Percentiles rank a stretch among this genome's conserved stretches.
These are phyloP conservation scores for Salix dunnii DNA, from an alignment of 345 rosid species.

Conservation along the genomic window DNA sequence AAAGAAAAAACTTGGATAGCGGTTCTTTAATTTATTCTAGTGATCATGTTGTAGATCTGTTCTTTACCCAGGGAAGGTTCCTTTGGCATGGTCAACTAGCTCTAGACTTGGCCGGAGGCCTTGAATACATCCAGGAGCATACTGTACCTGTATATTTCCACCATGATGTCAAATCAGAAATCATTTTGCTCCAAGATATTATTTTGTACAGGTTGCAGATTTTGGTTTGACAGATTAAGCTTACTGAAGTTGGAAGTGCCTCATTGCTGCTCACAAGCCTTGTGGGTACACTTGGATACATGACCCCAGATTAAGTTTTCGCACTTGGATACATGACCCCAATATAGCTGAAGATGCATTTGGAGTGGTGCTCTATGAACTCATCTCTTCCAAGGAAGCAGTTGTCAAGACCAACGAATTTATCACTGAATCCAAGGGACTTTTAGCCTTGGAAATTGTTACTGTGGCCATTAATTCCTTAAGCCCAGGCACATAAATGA, in stretches of 20 bases:
- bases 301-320: too few species aligned
- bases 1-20: too few species aligned
- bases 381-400: too few species aligned
- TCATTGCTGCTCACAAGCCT: conserved; percentile 67
- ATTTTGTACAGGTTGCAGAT: conserved; percentile 73
- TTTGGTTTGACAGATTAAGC: conserved; percentile 86
- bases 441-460: too few species aligned
- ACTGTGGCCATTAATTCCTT: too few species aligned
- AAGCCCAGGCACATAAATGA: too few species aligned
- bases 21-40: background rate
- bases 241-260: conserved; percentile 76
- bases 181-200: conserved; percentile 44
- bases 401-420: too few species aligned
- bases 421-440: too few species aligned
- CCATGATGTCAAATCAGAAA: conserved; percentile 88
- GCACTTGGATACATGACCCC: too few species aligned
- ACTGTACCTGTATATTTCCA: conserved; percentile 93
- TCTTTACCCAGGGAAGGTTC: conserved; percentile 55
- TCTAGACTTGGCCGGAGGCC: conserved; percentile 94
- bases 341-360: too few species aligned
- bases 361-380: too few species aligned
- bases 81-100: conserved; percentile 78
- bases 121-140: conserved; percentile 94
- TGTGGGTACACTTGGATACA: conserved; percentile 94
- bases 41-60: conserved; percentile 8